Percentiles rank a stretch among this genome's conserved stretches.
Evolutionary conservation across 345 rosid genomes (phyloP).

Genomic region (Hypericum perforatum): DNA sequence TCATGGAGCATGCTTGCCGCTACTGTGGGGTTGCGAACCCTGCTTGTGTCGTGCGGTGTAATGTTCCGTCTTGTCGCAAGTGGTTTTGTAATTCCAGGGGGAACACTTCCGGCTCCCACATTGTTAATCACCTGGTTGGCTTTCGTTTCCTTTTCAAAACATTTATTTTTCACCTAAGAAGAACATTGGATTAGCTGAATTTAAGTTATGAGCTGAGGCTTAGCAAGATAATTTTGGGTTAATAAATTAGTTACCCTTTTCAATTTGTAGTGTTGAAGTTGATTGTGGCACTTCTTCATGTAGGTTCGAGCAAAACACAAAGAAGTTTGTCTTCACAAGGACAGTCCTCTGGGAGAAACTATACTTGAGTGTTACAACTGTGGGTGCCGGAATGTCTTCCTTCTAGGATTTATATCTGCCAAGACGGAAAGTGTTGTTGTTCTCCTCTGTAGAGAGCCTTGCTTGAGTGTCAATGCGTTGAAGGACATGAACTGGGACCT

Average conservation of each 20-base stretch:
- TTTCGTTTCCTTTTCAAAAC: too few relatives aligned
- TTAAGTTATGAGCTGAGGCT: too few relatives aligned
- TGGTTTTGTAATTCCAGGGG: slow-evolving; percentile 99
- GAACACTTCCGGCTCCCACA: slow-evolving; percentile 97
- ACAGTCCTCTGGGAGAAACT: slow-evolving; percentile 98
- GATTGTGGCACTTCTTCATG: slow-evolving; percentile 12
- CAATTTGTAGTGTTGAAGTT: not conserved
- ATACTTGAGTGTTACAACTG: slow-evolving; percentile 99
- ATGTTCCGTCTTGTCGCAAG: slow-evolving; percentile 93
- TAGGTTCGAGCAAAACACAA: slow-evolving; percentile 98
- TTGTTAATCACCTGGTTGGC: slow-evolving; percentile 92
- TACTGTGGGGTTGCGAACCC: slow-evolving; percentile 99
- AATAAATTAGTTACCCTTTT: too few relatives aligned
- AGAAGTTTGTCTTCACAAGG: slow-evolving; percentile 99
- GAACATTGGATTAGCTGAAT: too few relatives aligned
- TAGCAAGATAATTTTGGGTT: too few relatives aligned
- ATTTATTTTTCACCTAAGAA: too few relatives aligned
- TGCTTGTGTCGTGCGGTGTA: slow-evolving; percentile 94
- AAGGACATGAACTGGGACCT: slow-evolving; percentile 99
- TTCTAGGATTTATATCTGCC: slow-evolving; percentile 96
- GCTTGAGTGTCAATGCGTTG: slow-evolving; percentile 93
- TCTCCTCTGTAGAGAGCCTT: slow-evolving; percentile 97
- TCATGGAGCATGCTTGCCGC: slow-evolving; percentile 86
- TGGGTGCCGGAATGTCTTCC: slow-evolving; percentile 97
- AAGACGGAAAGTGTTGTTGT: slow-evolving; percentile 99